These are phyloP conservation scores for Tetracladium setigerum DNA, from an alignment of 495 filamentous ascomycete species.

Conservation along the genomic window DNA sequence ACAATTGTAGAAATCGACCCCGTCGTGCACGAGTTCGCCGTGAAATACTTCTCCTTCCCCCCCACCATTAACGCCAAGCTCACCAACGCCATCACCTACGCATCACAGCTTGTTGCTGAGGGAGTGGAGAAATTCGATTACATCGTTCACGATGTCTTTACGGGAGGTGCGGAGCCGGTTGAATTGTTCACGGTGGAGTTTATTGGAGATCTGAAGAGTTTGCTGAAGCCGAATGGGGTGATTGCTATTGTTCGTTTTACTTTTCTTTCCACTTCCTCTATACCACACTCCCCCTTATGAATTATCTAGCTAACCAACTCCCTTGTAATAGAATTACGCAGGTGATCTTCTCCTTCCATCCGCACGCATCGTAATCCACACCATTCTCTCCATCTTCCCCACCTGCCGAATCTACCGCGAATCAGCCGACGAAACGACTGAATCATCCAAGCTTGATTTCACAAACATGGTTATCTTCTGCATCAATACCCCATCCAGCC, in stretches of 20 bases:
- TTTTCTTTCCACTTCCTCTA: neutral
- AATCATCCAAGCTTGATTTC: slow-evolving; percentile 52
- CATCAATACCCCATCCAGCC: slow-evolving; percentile 32
- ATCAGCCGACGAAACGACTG: slow-evolving; percentile 36
- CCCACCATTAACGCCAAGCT: slow-evolving; percentile 72
- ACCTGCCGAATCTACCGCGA: slow-evolving; percentile 82
- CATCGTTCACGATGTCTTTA: slow-evolving; percentile 98
- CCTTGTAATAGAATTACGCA: slow-evolving; percentile 73
- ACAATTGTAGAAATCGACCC: slow-evolving; percentile 94
- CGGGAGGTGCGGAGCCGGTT: slow-evolving; percentile 86
- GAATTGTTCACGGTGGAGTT: slow-evolving; percentile 84
- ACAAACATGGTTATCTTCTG: slow-evolving; percentile 86
- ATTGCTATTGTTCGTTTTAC: slow-evolving; percentile 71
- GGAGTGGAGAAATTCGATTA: slow-evolving; percentile 63
- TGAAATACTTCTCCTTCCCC: slow-evolving; percentile 74
- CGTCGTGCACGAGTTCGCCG: slow-evolving; percentile 72
- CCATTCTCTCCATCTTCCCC: slow-evolving; percentile 65
- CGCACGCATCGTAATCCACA: slow-evolving; percentile 62
- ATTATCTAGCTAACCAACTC: neutral
- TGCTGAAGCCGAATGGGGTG: slow-evolving; percentile 72
- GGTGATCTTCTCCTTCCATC: slow-evolving; percentile 73
- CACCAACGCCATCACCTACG: slow-evolving; percentile 73
- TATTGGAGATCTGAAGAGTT: slow-evolving; percentile 51
- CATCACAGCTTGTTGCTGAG: slow-evolving; percentile 38
- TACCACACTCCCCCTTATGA: slow-evolving; percentile 1